Percentiles rank a stretch among this genome's conserved stretches.
Conservation (phyloP, 2,329 filamentous ascomycete species). For the Aspergillus pseudotamarii region DNA sequence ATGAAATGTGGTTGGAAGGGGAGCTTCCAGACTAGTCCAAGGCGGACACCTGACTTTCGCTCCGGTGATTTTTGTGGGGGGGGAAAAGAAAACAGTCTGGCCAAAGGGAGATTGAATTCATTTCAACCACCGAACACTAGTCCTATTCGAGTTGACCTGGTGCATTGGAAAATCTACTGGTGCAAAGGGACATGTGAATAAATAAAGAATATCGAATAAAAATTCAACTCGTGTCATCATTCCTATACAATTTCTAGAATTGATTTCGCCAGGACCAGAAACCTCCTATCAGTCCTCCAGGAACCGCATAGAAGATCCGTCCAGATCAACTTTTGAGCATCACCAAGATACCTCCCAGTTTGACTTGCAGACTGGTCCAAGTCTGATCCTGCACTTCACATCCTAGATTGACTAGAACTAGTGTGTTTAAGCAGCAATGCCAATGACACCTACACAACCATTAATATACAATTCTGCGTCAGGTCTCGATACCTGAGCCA, state of each 20-base stretch:
- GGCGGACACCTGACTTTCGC: slow-evolving; percentile 32
- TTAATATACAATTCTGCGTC: slow-evolving; percentile 4
- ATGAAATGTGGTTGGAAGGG: slow-evolving; percentile 37
- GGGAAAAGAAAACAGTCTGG: slow-evolving; percentile 6
- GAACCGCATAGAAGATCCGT: background rate
- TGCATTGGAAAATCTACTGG: background rate
- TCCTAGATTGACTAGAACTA: slow-evolving; percentile 18
- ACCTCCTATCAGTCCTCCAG: slow-evolving; percentile 1
- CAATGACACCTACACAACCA: slow-evolving; percentile 71
- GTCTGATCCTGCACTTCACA: slow-evolving; percentile 12
- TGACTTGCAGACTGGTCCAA: slow-evolving; percentile 15
- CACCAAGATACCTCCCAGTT: background rate
- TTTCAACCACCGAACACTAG: background rate
- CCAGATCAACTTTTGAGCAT: slow-evolving; percentile 8
- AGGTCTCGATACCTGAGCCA: background rate
- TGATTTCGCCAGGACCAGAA: slow-evolving; percentile 4
- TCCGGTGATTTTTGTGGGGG: slow-evolving; percentile 16
- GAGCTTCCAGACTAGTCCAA: slow-evolving; percentile 14
- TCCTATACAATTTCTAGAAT: slow-evolving; percentile 13
- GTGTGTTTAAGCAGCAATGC: slow-evolving; percentile 72
- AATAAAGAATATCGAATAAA: background rate
- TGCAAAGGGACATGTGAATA: background rate
- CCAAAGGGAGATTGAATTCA: background rate
- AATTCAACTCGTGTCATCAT: slow-evolving; percentile 9
- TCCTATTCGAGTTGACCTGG: background rate